Percentiles rank a stretch among this genome's conserved stretches.
phyloP scores from a whole-genome alignment of 179 eudicot genomes.

The Carnegiea gigantea region DNA sequence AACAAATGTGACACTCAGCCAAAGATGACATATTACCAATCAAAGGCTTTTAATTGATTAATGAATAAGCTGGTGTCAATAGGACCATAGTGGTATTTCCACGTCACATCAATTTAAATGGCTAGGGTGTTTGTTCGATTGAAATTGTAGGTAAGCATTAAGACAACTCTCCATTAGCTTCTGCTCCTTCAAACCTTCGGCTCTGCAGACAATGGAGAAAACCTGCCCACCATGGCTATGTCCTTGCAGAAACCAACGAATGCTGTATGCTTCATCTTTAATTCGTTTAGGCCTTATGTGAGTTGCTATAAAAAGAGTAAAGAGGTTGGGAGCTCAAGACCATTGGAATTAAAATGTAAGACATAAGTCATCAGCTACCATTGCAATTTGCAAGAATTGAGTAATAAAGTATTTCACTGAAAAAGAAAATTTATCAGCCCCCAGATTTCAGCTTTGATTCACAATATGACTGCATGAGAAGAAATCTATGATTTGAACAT shows the following conservation, averaged over 20 bases:
- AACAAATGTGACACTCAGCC: neutral
- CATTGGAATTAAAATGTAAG: neutral
- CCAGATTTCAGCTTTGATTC: neutral
- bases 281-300: too few relatives aligned
- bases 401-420: neutral
- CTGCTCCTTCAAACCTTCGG: too few relatives aligned
- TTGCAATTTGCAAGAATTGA: neutral
- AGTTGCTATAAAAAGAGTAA: neutral
- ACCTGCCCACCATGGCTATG: too few relatives aligned
- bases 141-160: too few relatives aligned
- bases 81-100: too few relatives aligned
- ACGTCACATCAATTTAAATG: too few relatives aligned
- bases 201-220: too few relatives aligned
- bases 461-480: neutral
- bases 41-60: neutral
- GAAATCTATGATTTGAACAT: neutral
- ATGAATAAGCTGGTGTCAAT: too few relatives aligned
- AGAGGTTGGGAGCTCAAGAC: neutral
- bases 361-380: neutral
- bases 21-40: neutral
- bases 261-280: too few relatives aligned
- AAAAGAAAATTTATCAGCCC: neutral
- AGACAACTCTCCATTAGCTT: too few relatives aligned
- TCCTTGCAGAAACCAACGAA: too few relatives aligned
- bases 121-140: too few relatives aligned